phyloP scores from a whole-genome alignment of 805 yeast genomes.

The Zygosaccharomyces bailii region DNA sequence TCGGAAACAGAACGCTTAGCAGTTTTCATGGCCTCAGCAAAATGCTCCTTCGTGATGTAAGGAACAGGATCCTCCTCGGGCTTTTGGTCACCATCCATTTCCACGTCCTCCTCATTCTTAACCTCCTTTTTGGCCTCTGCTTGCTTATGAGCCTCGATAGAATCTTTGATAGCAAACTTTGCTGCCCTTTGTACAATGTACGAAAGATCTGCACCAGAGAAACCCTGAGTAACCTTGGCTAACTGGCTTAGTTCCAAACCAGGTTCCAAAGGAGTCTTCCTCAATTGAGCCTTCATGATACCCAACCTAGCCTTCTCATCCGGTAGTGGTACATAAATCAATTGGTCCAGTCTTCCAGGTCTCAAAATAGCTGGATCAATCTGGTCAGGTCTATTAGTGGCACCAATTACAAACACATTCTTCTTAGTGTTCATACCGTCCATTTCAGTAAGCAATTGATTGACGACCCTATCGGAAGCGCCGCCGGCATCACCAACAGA shows the following conservation, averaged over 20 bases:
- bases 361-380: constrained; percentile 97
- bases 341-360: constrained; percentile 98
- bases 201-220: constrained; percentile 98
- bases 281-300: constrained; percentile 89
- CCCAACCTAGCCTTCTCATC: constrained; percentile 93
- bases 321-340: constrained; percentile 97
- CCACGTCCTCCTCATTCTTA: constrained; percentile 49
- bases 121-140: constrained; percentile 45
- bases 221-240: constrained; percentile 93
- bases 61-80: constrained; percentile 85
- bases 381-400: constrained; percentile 99
- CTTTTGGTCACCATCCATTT: constrained; percentile 32
- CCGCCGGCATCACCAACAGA: constrained; percentile 93
- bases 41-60: constrained; percentile 86
- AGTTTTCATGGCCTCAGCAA: constrained; percentile 99
- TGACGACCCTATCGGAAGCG: constrained; percentile 93
- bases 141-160: constrained; percentile 76
- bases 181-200: constrained; percentile 99
- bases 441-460: constrained; percentile 95
- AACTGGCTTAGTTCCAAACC: constrained; percentile 85
- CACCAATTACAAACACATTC: constrained; percentile 98
- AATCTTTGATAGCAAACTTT: constrained; percentile 96
- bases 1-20: constrained; percentile 97
- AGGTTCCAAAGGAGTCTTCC: constrained; percentile 98
- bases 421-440: constrained; percentile 99